These are phyloP conservation scores for Scutellaria minor DNA, from an alignment of 257 asterid species.

Conservation along the genomic window DNA sequence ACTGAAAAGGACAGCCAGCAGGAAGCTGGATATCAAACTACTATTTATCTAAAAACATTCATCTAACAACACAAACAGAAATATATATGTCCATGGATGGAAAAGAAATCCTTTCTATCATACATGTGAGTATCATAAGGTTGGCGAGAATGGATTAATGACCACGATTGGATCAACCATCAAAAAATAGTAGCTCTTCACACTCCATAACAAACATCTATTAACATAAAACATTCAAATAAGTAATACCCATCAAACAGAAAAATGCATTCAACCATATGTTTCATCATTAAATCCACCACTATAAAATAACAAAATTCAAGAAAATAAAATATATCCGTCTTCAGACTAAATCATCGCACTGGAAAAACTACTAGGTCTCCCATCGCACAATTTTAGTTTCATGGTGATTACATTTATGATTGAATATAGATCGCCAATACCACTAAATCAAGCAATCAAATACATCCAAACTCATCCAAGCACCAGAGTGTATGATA, in stretches of 20 bases:
- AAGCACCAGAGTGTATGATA: background rate
- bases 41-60: conserved; percentile 13
- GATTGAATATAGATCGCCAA: background rate
- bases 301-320: background rate
- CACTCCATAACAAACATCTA: conserved; percentile 10
- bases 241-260: conserved; percentile 14
- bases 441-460: conserved; percentile 23
- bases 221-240: conserved; percentile 3
- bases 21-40: conserved; percentile 23
- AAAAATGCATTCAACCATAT: conserved; percentile 27
- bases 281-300: conserved; percentile 16
- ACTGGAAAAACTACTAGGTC: conserved; percentile 17
- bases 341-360: background rate
- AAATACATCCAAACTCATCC: background rate
- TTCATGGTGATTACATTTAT: conserved; percentile 8
- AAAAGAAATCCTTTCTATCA: conserved; percentile 17
- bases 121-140: conserved; percentile 21
- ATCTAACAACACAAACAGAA: conserved; percentile 8
- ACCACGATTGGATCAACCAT: conserved; percentile 12
- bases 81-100: background rate
- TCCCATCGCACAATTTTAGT: conserved; percentile 6
- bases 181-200: background rate
- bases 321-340: conserved; percentile 1
- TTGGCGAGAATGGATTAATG: background rate
- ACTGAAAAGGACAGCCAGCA: background rate